Evolutionary conservation across 108 stramenopile species (phyloP), one percentile per base, ranked within the genome.

Genomic region (Craspedostauros australis): DNA sequence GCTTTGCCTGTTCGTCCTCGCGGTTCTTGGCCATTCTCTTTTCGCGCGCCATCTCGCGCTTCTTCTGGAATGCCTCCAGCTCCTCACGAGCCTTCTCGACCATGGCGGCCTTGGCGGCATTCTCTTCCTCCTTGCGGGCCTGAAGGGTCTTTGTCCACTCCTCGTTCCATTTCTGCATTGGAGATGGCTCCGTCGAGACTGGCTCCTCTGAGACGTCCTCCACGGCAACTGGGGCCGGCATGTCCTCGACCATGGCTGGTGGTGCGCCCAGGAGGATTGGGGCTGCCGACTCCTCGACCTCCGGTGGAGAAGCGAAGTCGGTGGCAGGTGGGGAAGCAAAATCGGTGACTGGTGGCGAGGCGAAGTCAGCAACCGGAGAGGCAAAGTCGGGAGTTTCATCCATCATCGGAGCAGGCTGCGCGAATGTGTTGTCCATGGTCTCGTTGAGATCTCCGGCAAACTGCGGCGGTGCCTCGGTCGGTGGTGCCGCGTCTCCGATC

Each of bases 1-100:
- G 69, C 60, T 93, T 93, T 34, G 79, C 82, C 64, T 93, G 91
- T 53, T 93, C 91, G 50, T 93, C 91, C 37, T 71, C 69, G 20
- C 91, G 77, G 54, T 93, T 93, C 60, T 81, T 89, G 42, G 73
- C 61, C 81, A 93, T 88, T 40, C 75, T 75, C 3, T 67, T 39
- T 50, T 89, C 87, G 30, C 85, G 75, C 45, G 73, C 75, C 26
- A 54, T 54, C 42, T 88, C 85, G n/a, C 78, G 65, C 34, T 84
- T 75, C 21, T 58, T 66, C 33, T 75, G 73, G 54, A 93, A 87
- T 4, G 71, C 64, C 25, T 73, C 79, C 53, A 93, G 44, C 32
- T 71, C 72, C 5, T 39, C 67, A 18, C 66, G 62, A 16, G 91
- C 82, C 18, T 68, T 57, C 27, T 73, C 84, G n/a, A 83, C 64